A percentile compares a stretch with the other conserved stretches of the same genome.
phyloP scores from a whole-genome alignment of 2,329 filamentous ascomycete species.

The Akanthomyces uredinophilus region DNA sequence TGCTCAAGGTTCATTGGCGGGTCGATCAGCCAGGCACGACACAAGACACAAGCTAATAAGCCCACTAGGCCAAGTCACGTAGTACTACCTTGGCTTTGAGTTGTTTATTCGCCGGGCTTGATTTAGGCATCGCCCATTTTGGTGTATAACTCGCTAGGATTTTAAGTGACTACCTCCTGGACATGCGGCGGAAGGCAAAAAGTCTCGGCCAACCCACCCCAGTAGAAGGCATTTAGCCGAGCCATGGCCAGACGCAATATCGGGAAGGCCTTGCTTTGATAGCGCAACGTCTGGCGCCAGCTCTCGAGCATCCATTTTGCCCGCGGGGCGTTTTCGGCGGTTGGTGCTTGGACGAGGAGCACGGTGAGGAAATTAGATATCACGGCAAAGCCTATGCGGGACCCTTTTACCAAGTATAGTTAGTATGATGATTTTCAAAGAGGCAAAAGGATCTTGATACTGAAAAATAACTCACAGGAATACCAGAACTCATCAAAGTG shows the following conservation, averaged over 20 bases:
- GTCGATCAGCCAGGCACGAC: not conserved
- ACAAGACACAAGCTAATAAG: not conserved
- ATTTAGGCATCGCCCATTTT: not conserved
- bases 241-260: slow-evolving; percentile 15
- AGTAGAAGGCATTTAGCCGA: slow-evolving; percentile 15
- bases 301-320: slow-evolving; percentile 17
- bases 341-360: slow-evolving; percentile 17
- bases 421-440: not conserved
- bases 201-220: slow-evolving; percentile 16
- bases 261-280: slow-evolving; percentile 16
- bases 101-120: not conserved
- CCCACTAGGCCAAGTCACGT: not conserved
- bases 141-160: not conserved
- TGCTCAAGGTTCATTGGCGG: not conserved
- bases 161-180: not conserved
- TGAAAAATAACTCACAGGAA: slow-evolving; percentile 11
- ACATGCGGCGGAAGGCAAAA: slow-evolving; percentile 16
- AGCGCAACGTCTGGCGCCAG: slow-evolving; percentile 15
- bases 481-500: slow-evolving; percentile 18
- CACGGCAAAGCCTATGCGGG: slow-evolving; percentile 16
- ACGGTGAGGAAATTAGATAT: slow-evolving; percentile 18
- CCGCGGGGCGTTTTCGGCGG: slow-evolving; percentile 13
- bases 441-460: too few relatives aligned
- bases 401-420: slow-evolving; percentile 3
- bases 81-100: too few relatives aligned